Percentiles rank a stretch among this genome's conserved stretches.
Conservation (phyloP, 1,284 basidiomycete species). For the Rugosomyces carneus region DNA sequence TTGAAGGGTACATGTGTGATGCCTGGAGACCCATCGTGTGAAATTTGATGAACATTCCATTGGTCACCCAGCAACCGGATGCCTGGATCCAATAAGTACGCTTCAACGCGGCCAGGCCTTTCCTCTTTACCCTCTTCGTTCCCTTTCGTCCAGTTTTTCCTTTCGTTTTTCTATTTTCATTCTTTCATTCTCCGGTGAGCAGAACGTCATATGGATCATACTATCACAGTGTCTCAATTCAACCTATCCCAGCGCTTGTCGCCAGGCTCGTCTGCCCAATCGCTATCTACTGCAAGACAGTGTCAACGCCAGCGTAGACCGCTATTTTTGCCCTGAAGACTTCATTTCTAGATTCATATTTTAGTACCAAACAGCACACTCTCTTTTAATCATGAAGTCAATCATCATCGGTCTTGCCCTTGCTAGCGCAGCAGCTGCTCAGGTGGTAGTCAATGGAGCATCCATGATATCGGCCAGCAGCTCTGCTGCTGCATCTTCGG, state of each 20-base stretch:
- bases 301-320: conserved; percentile 62
- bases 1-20: conserved; percentile 12
- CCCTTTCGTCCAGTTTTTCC: conserved; percentile 32
- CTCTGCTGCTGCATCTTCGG: conserved; percentile 17
- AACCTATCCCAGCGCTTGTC: conserved; percentile 32
- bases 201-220: conserved; percentile 12
- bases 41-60: conserved; percentile 29
- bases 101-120: conserved; percentile 15
- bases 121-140: conserved; percentile 34
- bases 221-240: background rate
- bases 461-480: conserved; percentile 37
- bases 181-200: conserved; percentile 35
- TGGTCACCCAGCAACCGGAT: conserved; percentile 31
- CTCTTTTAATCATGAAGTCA: conserved; percentile 55
- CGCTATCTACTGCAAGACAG: conserved; percentile 52
- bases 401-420: conserved; percentile 53
- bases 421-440: conserved; percentile 48
- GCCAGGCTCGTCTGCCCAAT: conserved; percentile 27
- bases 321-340: conserved; percentile 39
- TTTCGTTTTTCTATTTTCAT: conserved; percentile 32
- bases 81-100: conserved; percentile 19
- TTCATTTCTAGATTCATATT: conserved; percentile 34
- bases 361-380: conserved; percentile 30
- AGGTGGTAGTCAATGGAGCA: conserved; percentile 46
- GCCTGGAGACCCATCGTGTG: conserved; percentile 20